Base-by-base conservation (phyloP, 2,329 filamentous ascomycete genomes). In the Lachnellula willkommii region DNA sequence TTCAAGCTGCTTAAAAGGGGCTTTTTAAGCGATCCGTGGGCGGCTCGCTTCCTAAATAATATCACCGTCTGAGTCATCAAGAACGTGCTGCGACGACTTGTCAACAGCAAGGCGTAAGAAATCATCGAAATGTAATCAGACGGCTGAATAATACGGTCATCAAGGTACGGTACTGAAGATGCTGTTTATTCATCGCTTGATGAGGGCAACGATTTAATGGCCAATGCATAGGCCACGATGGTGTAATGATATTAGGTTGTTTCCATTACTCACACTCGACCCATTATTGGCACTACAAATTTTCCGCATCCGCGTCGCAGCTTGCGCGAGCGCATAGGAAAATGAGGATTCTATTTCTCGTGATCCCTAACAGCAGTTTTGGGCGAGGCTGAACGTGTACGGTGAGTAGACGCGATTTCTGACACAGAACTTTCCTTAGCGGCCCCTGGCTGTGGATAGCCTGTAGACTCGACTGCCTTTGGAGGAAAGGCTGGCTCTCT, bases 401-500 rank as follows among this genome's bases (percentile, higher is more conserved):
- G 51, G 53, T 54, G 54, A 54, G 51, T 57, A 54, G 49, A 52
- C 46, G 59, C 63, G 65, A 60, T 60, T 61, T 61, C 28, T 63
- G 60, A 59, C 57, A 58, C 59, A 64, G 58, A 60, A 54, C 55
- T 55, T 60, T 63, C 49, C 43, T 42, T 54, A 53, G 55, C 53
- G 45, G 37, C 47, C 5, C 5, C 15, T 11, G 4, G 9, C n/a
- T 46, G 32, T 47, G 45, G 42, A 40, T 26, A 32, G 36, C 26
- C 39, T 12, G 39, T 37, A 47, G 43, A 20, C 26, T 40, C 24
- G n/a, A 7, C 7, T 45, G 22, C 50, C 46, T 47, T 39, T 40
- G 35, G 35, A 50, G 51, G 55, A 46, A 53, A 53, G 50, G 55
- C 47, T 51, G 46, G 15, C 36, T 32, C 20, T 40, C 36, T 32